A percentile compares a stretch with the other conserved stretches of the same genome.
Evolutionary conservation across 768 basidiomycete species (phyloP).

Genomic region (Lentinula aciculospora): DNA sequence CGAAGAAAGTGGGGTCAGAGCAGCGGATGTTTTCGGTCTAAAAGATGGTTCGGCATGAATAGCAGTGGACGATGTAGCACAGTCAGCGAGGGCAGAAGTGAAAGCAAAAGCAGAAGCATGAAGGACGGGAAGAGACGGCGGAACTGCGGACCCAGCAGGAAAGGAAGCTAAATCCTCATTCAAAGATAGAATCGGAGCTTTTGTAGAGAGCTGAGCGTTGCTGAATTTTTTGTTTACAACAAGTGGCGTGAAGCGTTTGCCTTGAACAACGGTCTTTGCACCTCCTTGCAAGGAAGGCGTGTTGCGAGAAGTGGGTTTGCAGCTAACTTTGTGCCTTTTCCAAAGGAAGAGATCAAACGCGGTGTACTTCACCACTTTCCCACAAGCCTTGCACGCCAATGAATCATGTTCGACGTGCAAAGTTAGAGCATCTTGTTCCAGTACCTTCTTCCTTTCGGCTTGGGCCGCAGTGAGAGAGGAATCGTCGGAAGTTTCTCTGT

Average conservation of each 20-base stretch:
- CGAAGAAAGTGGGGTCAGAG: background rate
- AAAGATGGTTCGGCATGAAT: background rate
- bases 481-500: too few relatives aligned
- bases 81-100: too few relatives aligned
- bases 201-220: background rate
- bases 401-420: background rate
- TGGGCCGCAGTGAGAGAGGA: background rate
- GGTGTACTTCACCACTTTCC: background rate
- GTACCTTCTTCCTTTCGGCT: background rate
- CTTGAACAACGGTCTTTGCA: background rate
- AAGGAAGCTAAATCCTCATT: background rate
- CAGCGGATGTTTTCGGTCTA: background rate
- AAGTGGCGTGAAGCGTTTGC: conserved; percentile 27
- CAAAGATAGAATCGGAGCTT: too few relatives aligned
- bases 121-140: background rate
- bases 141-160: conserved; percentile 9
- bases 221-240: conserved; percentile 13
- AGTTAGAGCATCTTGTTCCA: background rate
- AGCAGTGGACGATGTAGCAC: background rate
- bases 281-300: background rate
- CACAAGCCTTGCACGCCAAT: background rate
- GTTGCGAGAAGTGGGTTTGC: background rate
- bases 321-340: background rate
- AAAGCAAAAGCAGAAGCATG: background rate
- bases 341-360: background rate